phyloP scores from a whole-genome alignment of 768 basidiomycete species.

The Lactifluus hygrophoroides region DNA sequence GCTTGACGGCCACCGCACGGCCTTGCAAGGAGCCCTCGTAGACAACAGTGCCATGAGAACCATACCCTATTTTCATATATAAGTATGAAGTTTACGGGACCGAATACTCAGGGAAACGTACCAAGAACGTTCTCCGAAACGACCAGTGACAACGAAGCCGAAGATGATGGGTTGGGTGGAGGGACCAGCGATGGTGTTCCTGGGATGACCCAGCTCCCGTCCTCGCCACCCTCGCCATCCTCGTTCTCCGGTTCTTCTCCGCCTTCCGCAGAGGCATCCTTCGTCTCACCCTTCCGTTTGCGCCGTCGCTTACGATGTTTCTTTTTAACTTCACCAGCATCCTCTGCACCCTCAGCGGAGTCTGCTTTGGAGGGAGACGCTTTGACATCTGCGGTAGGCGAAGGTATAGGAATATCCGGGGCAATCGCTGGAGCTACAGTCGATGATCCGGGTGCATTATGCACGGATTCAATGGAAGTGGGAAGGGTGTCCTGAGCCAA shows the following conservation, averaged over 20 bases:
- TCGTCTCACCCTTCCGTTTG: constrained; percentile 16
- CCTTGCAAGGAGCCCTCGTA: constrained; percentile 93
- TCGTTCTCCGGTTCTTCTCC: constrained; percentile 21
- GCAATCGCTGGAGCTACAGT: not conserved
- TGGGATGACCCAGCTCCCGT: constrained; percentile 9
- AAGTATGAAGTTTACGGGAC: constrained; percentile 3
- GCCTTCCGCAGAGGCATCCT: constrained; percentile 19
- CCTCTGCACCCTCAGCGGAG: constrained; percentile 42
- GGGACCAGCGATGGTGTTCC: constrained; percentile 19
- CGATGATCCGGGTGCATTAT: not conserved
- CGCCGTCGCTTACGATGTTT: constrained; percentile 23
- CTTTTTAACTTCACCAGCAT: constrained; percentile 36
- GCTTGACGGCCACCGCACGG: constrained; percentile 96
- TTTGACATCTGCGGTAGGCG: not conserved
- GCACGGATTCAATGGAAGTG: not conserved
- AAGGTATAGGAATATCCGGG: not conserved
- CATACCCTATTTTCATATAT: constrained; percentile 62
- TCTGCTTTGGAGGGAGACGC: not conserved
- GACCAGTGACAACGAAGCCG: constrained; percentile 41
- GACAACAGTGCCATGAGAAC: constrained; percentile 95
- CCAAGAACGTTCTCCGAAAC: constrained; percentile 74
- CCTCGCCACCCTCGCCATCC: constrained; percentile 15
- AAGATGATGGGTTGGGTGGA: constrained; percentile 20
- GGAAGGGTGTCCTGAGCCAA: not conserved
- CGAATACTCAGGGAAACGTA: constrained; percentile 30